Percentiles rank a stretch among this genome's conserved stretches.
Conservation (phyloP, 768 basidiomycete genomes). For the Kwoniella mangroviensis region DNA sequence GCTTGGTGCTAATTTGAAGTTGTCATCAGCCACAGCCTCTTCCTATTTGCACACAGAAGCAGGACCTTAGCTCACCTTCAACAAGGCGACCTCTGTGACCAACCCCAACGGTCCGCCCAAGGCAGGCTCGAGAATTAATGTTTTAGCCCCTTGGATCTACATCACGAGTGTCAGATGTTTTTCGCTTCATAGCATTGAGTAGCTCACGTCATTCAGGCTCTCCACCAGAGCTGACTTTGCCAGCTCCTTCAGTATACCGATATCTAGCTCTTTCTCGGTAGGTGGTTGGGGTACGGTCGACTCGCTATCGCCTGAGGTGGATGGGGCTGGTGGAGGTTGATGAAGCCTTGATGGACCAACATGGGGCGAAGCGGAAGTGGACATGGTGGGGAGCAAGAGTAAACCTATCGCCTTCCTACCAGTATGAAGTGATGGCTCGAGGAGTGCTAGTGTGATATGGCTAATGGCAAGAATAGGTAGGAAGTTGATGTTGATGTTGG, state of each 20-base stretch:
- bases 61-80: slow-evolving; percentile 69
- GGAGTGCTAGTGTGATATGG: neutral
- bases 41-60: too few species aligned
- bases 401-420: too few species aligned
- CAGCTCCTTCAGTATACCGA: slow-evolving; percentile 68
- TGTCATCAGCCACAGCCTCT: too few species aligned
- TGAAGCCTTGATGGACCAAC: slow-evolving; percentile 20
- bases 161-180: neutral
- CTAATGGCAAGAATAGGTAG: neutral
- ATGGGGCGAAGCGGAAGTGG: slow-evolving; percentile 16
- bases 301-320: slow-evolving; percentile 52
- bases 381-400: slow-evolving; percentile 1
- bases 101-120: slow-evolving; percentile 90
- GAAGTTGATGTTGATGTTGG: too few species aligned
- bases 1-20: slow-evolving; percentile 78
- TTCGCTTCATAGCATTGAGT: too few species aligned
- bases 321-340: slow-evolving; percentile 47
- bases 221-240: slow-evolving; percentile 81
- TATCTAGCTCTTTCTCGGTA: slow-evolving; percentile 44
- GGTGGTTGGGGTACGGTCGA: slow-evolving; percentile 36
- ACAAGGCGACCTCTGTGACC: slow-evolving; percentile 87
- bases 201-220: slow-evolving; percentile 67
- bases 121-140: slow-evolving; percentile 86
- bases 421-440: too few species aligned
- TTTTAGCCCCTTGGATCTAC: slow-evolving; percentile 76